phyloP scores from a whole-genome alignment of 2,329 filamentous ascomycete species.

The Tothia fuscella region DNA sequence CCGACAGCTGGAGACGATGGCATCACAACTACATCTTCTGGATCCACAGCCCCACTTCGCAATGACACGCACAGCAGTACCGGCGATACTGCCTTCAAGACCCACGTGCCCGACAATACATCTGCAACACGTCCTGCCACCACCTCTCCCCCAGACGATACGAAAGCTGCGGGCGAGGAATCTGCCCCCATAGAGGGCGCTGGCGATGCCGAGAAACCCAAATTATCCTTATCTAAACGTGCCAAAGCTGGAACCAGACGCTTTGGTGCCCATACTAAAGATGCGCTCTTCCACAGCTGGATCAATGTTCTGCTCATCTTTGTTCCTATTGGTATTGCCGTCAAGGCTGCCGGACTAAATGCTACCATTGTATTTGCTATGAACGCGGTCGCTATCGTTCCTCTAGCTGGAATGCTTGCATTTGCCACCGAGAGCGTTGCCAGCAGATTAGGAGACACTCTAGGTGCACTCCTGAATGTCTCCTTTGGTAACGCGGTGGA shows the following conservation, averaged over 20 bases:
- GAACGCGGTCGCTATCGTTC: conserved; percentile 40
- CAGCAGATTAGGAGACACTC: conserved; percentile 34
- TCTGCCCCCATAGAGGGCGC: conserved; percentile 38
- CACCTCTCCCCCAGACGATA: conserved; percentile 31
- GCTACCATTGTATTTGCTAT: conserved; percentile 37
- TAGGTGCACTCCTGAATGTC: conserved; percentile 39
- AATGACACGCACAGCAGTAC: not conserved
- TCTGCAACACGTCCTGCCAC: conserved; percentile 19
- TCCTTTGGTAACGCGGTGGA: conserved; percentile 42
- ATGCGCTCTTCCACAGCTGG: conserved; percentile 60
- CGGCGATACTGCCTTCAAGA: conserved; percentile 3
- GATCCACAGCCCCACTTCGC: not conserved
- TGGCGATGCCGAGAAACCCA: conserved; percentile 19
- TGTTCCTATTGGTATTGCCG: conserved; percentile 63
- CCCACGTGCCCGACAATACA: conserved; percentile 20
- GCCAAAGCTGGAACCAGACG: conserved; percentile 37
- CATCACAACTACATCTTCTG: no score
- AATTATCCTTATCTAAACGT: conserved; percentile 36
- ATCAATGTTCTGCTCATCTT: conserved; percentile 67
- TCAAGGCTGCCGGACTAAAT: conserved; percentile 34
- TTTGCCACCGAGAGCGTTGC: conserved; percentile 40
- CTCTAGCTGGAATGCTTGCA: conserved; percentile 35
- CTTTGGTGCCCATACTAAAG: conserved; percentile 42
- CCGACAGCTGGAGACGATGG: no score
- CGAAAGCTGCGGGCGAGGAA: conserved; percentile 38